Evolutionary conservation across 768 basidiomycete genomes (phyloP).

Genomic region (Cystobasidium tubakii): DNA sequence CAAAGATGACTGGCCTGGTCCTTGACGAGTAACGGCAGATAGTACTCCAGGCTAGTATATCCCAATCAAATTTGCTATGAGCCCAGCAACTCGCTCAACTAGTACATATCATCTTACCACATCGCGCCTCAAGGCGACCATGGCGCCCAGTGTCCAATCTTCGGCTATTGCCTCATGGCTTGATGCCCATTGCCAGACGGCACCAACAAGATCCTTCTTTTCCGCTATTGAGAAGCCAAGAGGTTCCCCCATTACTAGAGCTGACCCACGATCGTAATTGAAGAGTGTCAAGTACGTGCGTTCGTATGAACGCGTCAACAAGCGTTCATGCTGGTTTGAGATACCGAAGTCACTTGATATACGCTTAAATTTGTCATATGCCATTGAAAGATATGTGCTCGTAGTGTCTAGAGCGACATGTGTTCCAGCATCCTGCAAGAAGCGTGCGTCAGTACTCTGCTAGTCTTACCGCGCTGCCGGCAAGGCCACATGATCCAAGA

Average conservation of each 20-base stretch:
- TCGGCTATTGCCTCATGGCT: background rate
- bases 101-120: background rate
- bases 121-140: background rate
- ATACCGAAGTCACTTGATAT: background rate
- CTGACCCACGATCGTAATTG: slow-evolving; percentile 10
- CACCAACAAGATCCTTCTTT: background rate
- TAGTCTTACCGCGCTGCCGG: too few species aligned
- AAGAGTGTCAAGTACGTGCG: slow-evolving; percentile 2
- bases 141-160: background rate
- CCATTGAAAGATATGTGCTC: slow-evolving; percentile 6
- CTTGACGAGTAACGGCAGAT: background rate
- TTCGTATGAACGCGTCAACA: background rate
- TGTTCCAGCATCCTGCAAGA: slow-evolving; percentile 2
- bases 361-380: background rate
- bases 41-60: background rate
- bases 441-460: background rate
- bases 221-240: slow-evolving; percentile 2
- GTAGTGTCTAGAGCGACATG: background rate
- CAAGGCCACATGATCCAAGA: too few species aligned
- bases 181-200: background rate
- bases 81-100: background rate
- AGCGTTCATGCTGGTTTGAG: background rate
- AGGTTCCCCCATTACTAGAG: slow-evolving; percentile 5
- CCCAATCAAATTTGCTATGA: background rate
- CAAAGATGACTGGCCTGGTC: too few species aligned